Conservation (phyloP, 495 filamentous ascomycete species). For the Letharia lupina region DNA sequence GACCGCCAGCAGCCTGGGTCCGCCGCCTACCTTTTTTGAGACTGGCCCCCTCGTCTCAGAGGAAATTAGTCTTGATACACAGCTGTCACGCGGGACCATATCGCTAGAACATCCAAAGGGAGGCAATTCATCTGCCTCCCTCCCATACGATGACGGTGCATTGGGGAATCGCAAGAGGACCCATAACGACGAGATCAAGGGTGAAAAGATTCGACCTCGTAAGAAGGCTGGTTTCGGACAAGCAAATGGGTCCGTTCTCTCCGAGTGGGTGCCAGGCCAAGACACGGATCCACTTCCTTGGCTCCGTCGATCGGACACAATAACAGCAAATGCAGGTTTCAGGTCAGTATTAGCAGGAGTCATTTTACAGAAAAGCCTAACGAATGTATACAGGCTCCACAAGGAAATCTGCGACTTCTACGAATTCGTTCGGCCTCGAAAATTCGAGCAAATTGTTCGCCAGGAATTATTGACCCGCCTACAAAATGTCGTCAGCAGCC, state of each 20-base stretch:
- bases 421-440: constrained; percentile 65
- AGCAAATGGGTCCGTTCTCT: constrained; percentile 41
- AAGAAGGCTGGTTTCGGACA: constrained; percentile 29
- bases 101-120: neutral
- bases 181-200: constrained; percentile 58
- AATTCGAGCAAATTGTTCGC: constrained; percentile 68
- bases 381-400: constrained; percentile 51
- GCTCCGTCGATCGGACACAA: constrained; percentile 30
- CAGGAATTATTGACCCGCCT: constrained; percentile 60
- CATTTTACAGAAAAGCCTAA: constrained; percentile 5
- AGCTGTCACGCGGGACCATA: neutral
- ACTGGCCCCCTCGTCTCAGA: neutral
- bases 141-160: constrained; percentile 26
- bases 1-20: constrained; percentile 18
- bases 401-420: constrained; percentile 85
- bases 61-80: neutral
- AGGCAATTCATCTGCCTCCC: neutral
- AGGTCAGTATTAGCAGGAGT: constrained; percentile 8
- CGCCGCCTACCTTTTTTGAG: constrained; percentile 18
- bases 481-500: constrained; percentile 40
- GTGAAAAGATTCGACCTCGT: constrained; percentile 34
- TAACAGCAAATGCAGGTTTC: constrained; percentile 29
- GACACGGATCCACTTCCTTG: constrained; percentile 52
- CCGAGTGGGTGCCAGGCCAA: constrained; percentile 47
- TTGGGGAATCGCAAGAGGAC: constrained; percentile 59